Conservation (phyloP, 164 flowering plant genomes). For the Umbilicus rupestris region DNA sequence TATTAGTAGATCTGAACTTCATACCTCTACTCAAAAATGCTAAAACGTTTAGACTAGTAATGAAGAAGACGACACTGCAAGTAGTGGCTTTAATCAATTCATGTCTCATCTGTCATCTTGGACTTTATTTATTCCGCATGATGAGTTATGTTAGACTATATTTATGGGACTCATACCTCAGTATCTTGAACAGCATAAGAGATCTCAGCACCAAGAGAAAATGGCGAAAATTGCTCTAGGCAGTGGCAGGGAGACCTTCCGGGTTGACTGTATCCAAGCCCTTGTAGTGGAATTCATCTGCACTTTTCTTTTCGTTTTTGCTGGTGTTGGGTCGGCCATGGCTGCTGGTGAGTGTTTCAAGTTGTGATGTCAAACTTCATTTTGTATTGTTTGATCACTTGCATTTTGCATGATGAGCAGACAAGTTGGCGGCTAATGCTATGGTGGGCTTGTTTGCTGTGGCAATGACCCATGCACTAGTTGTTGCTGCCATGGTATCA, state of each 20-base stretch:
- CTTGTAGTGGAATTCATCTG: conserved; percentile 66
- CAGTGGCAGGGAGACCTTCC: conserved; percentile 36
- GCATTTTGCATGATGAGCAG: conserved; percentile 23
- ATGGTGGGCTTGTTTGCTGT: conserved; percentile 59
- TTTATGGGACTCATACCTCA: too few relatives aligned
- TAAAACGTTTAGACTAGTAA: too few relatives aligned
- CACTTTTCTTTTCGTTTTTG: conserved; percentile 85
- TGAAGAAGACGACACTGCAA: not conserved
- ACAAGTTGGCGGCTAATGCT: conserved; percentile 32
- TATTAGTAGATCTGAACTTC: too few relatives aligned
- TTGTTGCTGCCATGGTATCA: conserved; percentile 68
- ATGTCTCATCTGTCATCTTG: not conserved
- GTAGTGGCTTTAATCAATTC: conserved; percentile 6
- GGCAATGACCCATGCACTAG: conserved; percentile 73
- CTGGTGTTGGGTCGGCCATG: conserved; percentile 87
- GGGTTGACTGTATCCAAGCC: conserved; percentile 65
- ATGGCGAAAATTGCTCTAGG: conserved; percentile 85
- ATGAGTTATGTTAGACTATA: too few relatives aligned
- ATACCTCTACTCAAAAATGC: too few relatives aligned
- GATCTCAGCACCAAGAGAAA: too few relatives aligned
- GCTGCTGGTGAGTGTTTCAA: conserved; percentile 40
- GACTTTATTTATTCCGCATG: too few relatives aligned
- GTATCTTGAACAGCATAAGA: too few relatives aligned
- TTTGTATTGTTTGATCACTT: not conserved
- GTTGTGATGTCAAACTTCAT: not conserved